Conservation (phyloP, 169 alveolate genomes). For the Cyclospora cayetanensis region DNA sequence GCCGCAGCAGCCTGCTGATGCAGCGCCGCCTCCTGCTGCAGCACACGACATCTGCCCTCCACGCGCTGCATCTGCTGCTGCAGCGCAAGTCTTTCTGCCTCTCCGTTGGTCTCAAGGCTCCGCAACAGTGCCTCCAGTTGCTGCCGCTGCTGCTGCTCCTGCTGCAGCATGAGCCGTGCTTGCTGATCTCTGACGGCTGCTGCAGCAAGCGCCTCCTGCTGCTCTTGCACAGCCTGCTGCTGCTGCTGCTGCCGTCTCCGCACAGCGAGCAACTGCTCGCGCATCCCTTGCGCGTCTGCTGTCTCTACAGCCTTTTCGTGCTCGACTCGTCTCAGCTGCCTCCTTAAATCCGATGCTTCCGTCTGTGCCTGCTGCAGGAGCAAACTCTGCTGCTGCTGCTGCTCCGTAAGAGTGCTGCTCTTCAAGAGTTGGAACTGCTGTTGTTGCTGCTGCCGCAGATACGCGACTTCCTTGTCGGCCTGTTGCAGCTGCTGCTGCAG, state of each 20-base stretch:
- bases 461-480: slow-evolving; percentile 45
- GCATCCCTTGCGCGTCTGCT: slow-evolving; percentile 52
- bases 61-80: slow-evolving; percentile 64
- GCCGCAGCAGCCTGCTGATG: slow-evolving; percentile 60
- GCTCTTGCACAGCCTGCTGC: slow-evolving; percentile 47
- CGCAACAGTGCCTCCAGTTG: slow-evolving; percentile 39
- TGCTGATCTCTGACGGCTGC: slow-evolving; percentile 17
- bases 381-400: slow-evolving; percentile 57
- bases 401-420: slow-evolving; percentile 5
- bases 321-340: slow-evolving; percentile 29
- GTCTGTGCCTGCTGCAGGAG: slow-evolving; percentile 53
- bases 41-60: slow-evolving; percentile 17
- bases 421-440: background rate
- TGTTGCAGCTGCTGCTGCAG: slow-evolving; percentile 59
- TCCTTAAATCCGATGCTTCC: slow-evolving; percentile 17
- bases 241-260: slow-evolving; percentile 60
- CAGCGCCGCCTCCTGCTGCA: slow-evolving; percentile 60
- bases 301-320: slow-evolving; percentile 21
- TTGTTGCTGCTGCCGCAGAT: slow-evolving; percentile 60
- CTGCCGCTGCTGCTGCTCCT: slow-evolving; percentile 57
- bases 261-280: slow-evolving; percentile 42
- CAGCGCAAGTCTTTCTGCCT: slow-evolving; percentile 30
- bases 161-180: slow-evolving; percentile 57
- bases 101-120: slow-evolving; percentile 8
- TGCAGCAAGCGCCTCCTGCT: slow-evolving; percentile 58